phyloP scores from a whole-genome alignment of 495 filamentous ascomycete genomes.

The Aspergillus hancockii region DNA sequence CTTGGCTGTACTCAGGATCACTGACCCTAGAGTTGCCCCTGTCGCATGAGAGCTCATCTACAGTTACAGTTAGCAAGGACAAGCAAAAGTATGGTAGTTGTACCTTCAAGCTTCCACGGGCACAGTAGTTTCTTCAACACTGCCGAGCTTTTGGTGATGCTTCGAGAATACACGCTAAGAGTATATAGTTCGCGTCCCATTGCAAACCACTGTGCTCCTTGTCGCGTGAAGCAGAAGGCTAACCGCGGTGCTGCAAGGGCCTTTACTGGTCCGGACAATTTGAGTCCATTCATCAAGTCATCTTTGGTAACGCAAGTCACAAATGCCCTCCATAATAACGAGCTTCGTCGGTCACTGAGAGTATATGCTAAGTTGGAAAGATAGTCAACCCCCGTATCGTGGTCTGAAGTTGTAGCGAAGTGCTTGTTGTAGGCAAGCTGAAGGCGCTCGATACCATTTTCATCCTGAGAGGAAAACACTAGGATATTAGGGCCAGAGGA shows the following conservation, averaged over 20 bases:
- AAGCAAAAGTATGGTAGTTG: neutral
- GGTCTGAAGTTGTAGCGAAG: neutral
- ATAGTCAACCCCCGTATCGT: too few relatives aligned
- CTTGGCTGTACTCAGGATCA: slow-evolving; percentile 23
- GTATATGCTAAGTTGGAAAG: neutral
- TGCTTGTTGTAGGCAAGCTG: neutral
- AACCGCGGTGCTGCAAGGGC: slow-evolving; percentile 7
- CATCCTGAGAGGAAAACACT: slow-evolving; percentile 27
- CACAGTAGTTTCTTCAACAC: neutral
- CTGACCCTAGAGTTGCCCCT: slow-evolving; percentile 8
- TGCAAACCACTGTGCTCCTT: slow-evolving; percentile 39
- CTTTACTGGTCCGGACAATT: neutral
- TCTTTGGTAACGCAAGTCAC: neutral
- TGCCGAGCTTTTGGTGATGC: neutral
- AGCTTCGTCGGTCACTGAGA: neutral
- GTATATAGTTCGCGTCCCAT: slow-evolving; percentile 35
- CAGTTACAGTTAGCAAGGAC: neutral
- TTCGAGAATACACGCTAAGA: neutral
- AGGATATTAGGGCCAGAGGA: slow-evolving; percentile 13
- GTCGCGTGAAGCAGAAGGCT: slow-evolving; percentile 41
- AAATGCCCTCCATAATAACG: neutral
- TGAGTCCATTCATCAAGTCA: neutral
- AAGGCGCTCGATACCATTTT: slow-evolving; percentile 17
- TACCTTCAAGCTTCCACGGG: neutral
- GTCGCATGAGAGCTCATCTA: slow-evolving; percentile 17